Base-by-base conservation (phyloP, 306 rosid genomes). In the Bauhinia variegata region DNA sequence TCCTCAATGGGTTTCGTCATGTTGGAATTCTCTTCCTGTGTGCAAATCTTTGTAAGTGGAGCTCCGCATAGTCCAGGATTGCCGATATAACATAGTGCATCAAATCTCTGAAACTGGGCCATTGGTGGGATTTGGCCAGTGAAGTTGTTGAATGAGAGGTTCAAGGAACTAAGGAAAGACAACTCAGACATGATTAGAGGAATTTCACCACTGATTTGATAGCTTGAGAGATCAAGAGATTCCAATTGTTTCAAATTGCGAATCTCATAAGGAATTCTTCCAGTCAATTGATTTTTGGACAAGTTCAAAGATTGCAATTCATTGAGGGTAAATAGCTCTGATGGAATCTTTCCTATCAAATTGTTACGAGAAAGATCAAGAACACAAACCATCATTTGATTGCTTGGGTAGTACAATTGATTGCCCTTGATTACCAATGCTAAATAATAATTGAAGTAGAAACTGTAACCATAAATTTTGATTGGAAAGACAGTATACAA, bases 301-400 rank as follows among this genome's bases (percentile, higher is more conserved):
- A 74, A 28, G 4, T 11, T 4, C 7, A 65, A 15, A 0, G 6
- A 28, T 51, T 57, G 67, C 37, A 76, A 63, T 36, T 6, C 41
- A 36, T 2, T 36, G 1, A 36, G 41, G 9, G 41, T 0, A 36
- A 36, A 36, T 36, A 36, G 1, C 5, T 36, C 8, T 36, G 41
- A 6, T 2, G 80, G 67, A 8, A 76, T 76, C 4, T 14, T 12
- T 13, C 75, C 80, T 10, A 43, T 41, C 9, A 76, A 46, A 43
- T 8, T 34, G 6, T 76, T 76, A 13, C 54, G 43, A 0, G 51
- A 76, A 49, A 39, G 62, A 14, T 69, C 60, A 0, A 72, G 5
- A 34, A 36, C 6, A 36, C 41, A 15, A 42, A 3, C 54, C 32
- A 5, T 50, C 63, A 16, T 50, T 10, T 2, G 41, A 36, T 34